Evolutionary conservation across 495 filamentous ascomycete genomes (phyloP).

Genomic region (Oidiodendron maius): DNA sequence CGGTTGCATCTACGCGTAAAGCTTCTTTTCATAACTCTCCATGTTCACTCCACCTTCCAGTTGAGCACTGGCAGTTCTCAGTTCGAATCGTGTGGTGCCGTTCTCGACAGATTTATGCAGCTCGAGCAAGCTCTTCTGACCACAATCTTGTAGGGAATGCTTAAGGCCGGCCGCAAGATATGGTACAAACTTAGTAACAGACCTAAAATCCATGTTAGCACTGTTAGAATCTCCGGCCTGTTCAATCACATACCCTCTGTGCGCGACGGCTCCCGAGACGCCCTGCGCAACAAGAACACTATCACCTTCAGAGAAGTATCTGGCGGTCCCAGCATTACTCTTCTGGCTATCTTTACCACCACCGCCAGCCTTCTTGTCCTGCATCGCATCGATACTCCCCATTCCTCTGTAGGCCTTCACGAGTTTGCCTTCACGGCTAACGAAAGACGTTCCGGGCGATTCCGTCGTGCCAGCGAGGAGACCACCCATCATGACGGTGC

Average conservation of each 20-base stretch:
- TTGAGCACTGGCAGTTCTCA: conserved; percentile 89
- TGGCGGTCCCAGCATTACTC: conserved; percentile 91
- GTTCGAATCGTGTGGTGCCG: conserved; percentile 84
- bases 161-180: conserved; percentile 94
- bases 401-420: conserved; percentile 99
- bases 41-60: conserved; percentile 95
- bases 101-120: conserved; percentile 70
- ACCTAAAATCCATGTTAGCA: conserved; percentile 32
- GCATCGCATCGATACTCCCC: conserved; percentile 98
- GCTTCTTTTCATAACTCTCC: conserved; percentile 98
- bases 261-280: conserved; percentile 67
- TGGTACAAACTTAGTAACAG: conserved; percentile 88
- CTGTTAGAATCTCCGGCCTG: background rate
- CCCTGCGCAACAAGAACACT: conserved; percentile 93
- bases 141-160: conserved; percentile 95
- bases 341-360: conserved; percentile 70
- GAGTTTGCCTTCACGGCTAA: conserved; percentile 89
- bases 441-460: conserved; percentile 93
- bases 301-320: conserved; percentile 98
- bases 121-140: conserved; percentile 67
- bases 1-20: conserved; percentile 84
- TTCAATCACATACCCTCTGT: conserved; percentile 39
- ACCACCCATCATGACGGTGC: conserved; percentile 99
- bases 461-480: conserved; percentile 95
- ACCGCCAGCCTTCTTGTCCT: conserved; percentile 90